Evolutionary conservation across 176 grass and related monocot genomes (phyloP).

Genomic region (Urochloa ruziziensis): DNA sequence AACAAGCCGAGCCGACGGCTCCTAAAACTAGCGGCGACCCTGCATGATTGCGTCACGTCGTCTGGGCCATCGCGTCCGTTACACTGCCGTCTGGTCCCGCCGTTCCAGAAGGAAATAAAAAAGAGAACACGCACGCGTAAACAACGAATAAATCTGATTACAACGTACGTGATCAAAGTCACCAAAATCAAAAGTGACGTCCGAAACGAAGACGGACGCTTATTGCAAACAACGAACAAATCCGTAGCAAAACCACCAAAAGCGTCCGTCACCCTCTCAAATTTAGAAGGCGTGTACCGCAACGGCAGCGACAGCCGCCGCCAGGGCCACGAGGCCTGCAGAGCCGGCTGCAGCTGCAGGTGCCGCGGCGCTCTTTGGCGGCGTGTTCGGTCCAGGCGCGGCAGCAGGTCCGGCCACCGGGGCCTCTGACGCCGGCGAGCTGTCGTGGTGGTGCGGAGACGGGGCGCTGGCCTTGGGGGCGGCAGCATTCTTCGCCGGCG

Average conservation of each 20-base stretch:
- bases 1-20: no score
- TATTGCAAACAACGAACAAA: conserved; percentile 9
- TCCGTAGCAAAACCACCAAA: background rate
- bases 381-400: background rate
- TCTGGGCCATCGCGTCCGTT: no score
- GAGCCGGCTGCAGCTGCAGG: background rate
- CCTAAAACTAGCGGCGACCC: no score
- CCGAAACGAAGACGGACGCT: background rate
- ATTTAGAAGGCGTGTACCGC: background rate
- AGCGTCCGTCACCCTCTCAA: background rate
- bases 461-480: background rate
- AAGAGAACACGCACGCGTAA: no score
- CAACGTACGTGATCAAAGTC: background rate
- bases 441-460: background rate
- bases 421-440: background rate
- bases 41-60: no score
- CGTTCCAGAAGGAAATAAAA: no score
- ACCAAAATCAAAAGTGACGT: background rate
- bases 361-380: background rate
- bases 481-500: background rate
- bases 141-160: background rate
- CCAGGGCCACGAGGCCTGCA: background rate
- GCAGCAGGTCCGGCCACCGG: background rate
- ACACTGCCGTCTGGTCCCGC: no score
- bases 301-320: background rate